Evolutionary conservation across 2,329 filamentous ascomycete species (phyloP), one percentile per base, ranked within the genome.

Genomic region (Fusarium subtropicale): DNA sequence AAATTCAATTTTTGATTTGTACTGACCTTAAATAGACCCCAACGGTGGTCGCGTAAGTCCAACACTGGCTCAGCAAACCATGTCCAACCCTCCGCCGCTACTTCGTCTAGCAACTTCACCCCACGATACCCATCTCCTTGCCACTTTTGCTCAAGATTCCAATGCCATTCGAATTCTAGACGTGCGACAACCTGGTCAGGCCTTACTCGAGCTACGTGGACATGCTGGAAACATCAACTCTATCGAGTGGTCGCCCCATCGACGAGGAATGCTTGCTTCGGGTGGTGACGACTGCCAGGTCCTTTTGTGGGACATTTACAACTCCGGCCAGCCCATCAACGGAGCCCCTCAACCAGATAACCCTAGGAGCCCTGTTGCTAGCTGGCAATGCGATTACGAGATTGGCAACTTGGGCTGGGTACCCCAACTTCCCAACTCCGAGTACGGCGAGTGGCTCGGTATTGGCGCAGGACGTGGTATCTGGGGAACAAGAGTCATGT

Each of bases 71-170:
- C 89, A 94, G 71, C 91, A 94, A 78, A 92, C 91, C 51, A 91
- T 94, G 85, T 86, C 85, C 51, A 91, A 91, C 78, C 90, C 91
- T 20, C 92, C 92, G 6, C 93, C 93, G 1, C 84, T 97, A 39
- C 84, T 97, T 59, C 88, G 93, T 57, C 84, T 97, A 31, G 92
- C 93, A 44, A 96, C 95, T 15, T 98, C 95, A 1, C 96, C 96
- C 2, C 95, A 98, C 75, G 96, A 99, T 79, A 92, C 93, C 9
- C 94, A 99, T 78, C 89, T 99, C 34, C 88, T 99, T 36, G 95
- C 95, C n/a, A 99, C 96, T 1, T 98, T 99, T 79, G 95, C 96
- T 20, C 91, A 94, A 76, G 96, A 98, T 77, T 97, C 93, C 6
- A 94, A 91, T 74, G 84, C 97, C 34, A 94, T 99, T 76, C 93